Percentiles rank a stretch among this genome's conserved stretches.
Conservation (phyloP, 768 basidiomycete genomes). For the Lactarius pseudohatsudake region DNA sequence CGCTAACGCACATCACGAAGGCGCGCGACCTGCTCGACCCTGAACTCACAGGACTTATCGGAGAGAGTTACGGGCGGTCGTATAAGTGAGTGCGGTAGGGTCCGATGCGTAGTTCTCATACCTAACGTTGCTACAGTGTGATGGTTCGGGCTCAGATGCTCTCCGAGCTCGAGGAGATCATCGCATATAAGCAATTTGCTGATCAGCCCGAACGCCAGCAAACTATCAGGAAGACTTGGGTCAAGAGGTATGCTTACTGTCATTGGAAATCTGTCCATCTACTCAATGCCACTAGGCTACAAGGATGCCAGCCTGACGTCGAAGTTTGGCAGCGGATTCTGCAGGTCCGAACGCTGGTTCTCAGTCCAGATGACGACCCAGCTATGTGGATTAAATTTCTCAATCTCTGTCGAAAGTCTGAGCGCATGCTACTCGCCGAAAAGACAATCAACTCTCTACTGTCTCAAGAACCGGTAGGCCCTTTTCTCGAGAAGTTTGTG, state of each 20-base stretch:
- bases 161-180: slow-evolving; percentile 97
- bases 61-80: slow-evolving; percentile 95
- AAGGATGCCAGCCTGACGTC: slow-evolving; percentile 96
- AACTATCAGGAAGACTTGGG: slow-evolving; percentile 94
- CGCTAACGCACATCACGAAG: slow-evolving; percentile 83
- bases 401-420: slow-evolving; percentile 93
- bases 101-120: not conserved
- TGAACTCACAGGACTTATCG: slow-evolving; percentile 87
- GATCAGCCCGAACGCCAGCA: slow-evolving; percentile 93
- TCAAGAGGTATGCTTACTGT: slow-evolving; percentile 72
- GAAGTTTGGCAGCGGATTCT: slow-evolving; percentile 99
- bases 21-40: slow-evolving; percentile 91
- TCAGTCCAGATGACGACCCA: slow-evolving; percentile 91
- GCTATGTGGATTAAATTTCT: slow-evolving; percentile 99
- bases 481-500: slow-evolving; percentile 3
- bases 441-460: slow-evolving; percentile 94
- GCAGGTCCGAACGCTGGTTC: slow-evolving; percentile 91
- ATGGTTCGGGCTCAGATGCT: slow-evolving; percentile 99
- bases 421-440: slow-evolving; percentile 94
- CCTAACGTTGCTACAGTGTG: slow-evolving; percentile 50
- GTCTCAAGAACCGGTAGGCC: slow-evolving; percentile 65
- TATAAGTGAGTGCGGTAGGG: slow-evolving; percentile 72
- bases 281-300: slow-evolving; percentile 53
- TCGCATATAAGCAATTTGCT: slow-evolving; percentile 89
- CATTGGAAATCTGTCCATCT: not conserved